Conservation (phyloP, 176 grass and related monocot species). For the Coix lacrymajobi region DNA sequence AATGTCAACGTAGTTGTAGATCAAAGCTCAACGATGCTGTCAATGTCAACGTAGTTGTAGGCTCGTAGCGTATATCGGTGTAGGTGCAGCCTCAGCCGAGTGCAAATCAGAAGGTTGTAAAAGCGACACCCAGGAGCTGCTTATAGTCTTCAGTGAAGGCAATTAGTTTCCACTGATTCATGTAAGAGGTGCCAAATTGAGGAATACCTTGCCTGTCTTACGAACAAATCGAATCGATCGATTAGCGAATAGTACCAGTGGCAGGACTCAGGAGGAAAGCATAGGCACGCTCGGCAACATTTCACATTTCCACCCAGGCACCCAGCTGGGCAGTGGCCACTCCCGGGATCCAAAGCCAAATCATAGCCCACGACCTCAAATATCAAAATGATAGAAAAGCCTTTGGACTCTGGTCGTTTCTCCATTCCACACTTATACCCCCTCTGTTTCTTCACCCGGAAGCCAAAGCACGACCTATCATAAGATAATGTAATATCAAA, state of each 20-base stretch:
- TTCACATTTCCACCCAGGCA: too few species aligned
- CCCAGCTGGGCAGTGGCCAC: not conserved
- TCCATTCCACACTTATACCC: not conserved
- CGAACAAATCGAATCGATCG: not conserved
- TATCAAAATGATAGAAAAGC: not conserved
- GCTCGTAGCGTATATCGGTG: not conserved
- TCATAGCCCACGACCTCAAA: not conserved
- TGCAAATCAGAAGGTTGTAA: too few species aligned
- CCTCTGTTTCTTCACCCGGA: not conserved
- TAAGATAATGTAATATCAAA: not conserved
- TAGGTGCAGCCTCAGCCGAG: not conserved
- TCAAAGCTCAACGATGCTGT: not conserved
- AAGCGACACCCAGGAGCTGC: too few species aligned
- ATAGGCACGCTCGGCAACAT: not conserved
- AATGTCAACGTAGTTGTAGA: not conserved
- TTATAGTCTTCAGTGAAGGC: not conserved
- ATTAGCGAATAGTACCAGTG: not conserved
- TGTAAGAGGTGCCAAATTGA: not conserved
- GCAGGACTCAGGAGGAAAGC: not conserved
- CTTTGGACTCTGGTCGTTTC: not conserved
- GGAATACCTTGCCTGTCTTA: not conserved
- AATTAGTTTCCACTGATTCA: not conserved
- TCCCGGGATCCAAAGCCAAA: not conserved
- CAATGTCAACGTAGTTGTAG: not conserved
- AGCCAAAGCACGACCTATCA: not conserved